Base-by-base conservation (phyloP, 2,329 filamentous ascomycete species). In the Beauveria asiatica region DNA sequence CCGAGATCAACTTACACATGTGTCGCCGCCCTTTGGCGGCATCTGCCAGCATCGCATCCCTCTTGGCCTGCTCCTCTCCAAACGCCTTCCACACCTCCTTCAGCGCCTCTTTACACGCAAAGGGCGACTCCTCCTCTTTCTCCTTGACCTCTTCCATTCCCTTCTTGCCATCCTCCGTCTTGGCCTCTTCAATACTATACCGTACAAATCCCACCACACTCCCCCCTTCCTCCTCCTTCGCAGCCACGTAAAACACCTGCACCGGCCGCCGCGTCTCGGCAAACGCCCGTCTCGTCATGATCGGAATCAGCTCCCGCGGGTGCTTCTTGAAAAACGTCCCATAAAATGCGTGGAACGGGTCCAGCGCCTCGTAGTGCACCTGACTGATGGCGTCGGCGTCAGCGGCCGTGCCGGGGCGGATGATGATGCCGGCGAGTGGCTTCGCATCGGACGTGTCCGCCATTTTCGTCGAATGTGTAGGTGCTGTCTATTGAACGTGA, bases 41-140 rank as follows among this genome's bases (percentile, higher is more conserved):
- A 30, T 60, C 62, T 42, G 65, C 61, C 44, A 65, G 62, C 51
- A 59, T 65, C 13, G 25, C 45, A 42, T 69, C 67, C 64, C 65
- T 68, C 51, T 62, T 58, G 3, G 57, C 59, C 54, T 62, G 59
- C 37, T 50, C 52, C 41, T 59, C 59, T 30, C 55, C 59, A 57
- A 67, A 66, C 60, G 57, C 61, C 46, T 63, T 61, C 65, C 67
- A 67, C 45, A 68, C 46, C n/a, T 41, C 59, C 60, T 66, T 62
- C 57, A 66, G 37, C 19, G 62, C 62, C 23, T 61, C 53, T 49
- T 66, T 66, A 6, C 49, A 48, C 13, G 55, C 60, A 51, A 63
- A 63, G 1, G 64, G 55, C 21, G 63, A 62, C 13, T 21, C 6
- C 5, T 44, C 7, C 1, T 52, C 19, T 17, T 51, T 6, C 5